Percentiles rank a stretch among this genome's conserved stretches.
Evolutionary conservation across 2,329 filamentous ascomycete species (phyloP).

Genomic region (Neonectria ditissima): DNA sequence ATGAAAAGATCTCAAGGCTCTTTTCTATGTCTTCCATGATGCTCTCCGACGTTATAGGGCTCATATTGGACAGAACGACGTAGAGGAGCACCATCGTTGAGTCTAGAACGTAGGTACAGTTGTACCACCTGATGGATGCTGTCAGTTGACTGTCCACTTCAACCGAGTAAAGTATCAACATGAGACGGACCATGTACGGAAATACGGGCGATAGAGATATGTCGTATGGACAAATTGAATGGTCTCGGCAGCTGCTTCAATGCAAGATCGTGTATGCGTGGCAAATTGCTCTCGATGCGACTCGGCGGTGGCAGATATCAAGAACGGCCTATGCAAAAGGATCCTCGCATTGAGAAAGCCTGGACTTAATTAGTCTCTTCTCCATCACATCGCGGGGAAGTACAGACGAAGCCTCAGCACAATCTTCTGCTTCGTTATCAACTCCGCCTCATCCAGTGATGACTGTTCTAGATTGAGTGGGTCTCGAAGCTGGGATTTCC

Average conservation of each 20-base stretch:
- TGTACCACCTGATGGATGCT: conserved; percentile 18
- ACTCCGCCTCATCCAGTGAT: conserved; percentile 22
- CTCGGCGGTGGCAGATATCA: conserved; percentile 12
- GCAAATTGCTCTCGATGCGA: conserved; percentile 1
- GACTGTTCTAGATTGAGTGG: conserved; percentile 7
- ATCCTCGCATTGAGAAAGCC: conserved; percentile 23
- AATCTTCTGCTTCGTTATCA: conserved; percentile 28
- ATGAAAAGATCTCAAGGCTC: conserved; percentile 23
- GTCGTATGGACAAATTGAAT: conserved; percentile 22
- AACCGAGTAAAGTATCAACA: not conserved
- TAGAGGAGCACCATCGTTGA: conserved; percentile 27
- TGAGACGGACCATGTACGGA: conserved; percentile 20
- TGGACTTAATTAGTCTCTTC: not conserved
- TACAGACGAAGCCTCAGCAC: conserved; percentile 22
- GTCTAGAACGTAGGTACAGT: conserved; percentile 26
- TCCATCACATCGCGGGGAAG: not conserved
- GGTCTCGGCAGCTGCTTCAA: conserved; percentile 26
- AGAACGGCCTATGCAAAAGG: conserved; percentile 20
- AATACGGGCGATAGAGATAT: conserved; percentile 26
- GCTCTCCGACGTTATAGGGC: not conserved
- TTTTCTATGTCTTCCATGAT: conserved; percentile 23
- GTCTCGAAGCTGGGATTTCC: conserved; percentile 2
- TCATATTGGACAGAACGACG: conserved; percentile 17
- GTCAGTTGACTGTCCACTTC: not conserved
- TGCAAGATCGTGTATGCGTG: conserved; percentile 14